A percentile compares a stretch with the other conserved stretches of the same genome.
Evolutionary conservation across 2,329 filamentous ascomycete genomes (phyloP).

Genomic region (Botrytis squamosa): DNA sequence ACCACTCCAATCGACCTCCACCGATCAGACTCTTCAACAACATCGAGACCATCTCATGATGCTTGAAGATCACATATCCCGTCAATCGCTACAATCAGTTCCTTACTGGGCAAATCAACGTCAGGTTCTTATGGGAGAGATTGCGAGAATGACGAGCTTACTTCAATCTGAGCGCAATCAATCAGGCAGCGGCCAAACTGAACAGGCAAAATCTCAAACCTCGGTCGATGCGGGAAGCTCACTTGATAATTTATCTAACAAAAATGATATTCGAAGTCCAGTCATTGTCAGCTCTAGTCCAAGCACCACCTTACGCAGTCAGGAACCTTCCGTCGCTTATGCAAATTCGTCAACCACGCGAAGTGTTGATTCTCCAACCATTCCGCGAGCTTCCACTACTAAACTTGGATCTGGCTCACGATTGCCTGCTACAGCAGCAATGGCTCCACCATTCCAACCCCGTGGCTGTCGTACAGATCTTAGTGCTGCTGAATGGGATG

Average conservation of each 20-base stretch:
- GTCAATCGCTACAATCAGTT: conserved; percentile 47
- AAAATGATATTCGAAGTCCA: not conserved
- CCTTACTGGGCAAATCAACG: conserved; percentile 48
- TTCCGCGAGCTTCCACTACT: not conserved
- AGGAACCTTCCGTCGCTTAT: not conserved
- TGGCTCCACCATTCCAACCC: conserved; percentile 40
- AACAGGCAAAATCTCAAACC: not conserved
- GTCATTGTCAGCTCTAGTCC: not conserved
- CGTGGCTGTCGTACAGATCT: conserved; percentile 24
- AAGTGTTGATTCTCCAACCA: not conserved
- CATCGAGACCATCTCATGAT: conserved; percentile 55
- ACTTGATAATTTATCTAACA: not conserved
- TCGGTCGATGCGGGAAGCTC: not conserved
- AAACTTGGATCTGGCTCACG: conserved; percentile 13
- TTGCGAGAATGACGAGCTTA: not conserved
- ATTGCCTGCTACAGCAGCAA: conserved; percentile 38
- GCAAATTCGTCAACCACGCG: not conserved
- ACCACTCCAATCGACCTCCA: conserved; percentile 22
- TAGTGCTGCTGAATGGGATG: conserved; percentile 14
- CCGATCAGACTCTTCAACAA: conserved; percentile 35
- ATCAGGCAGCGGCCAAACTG: not conserved
- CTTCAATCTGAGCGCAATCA: not conserved
- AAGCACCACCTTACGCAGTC: not conserved
- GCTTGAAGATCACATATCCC: conserved; percentile 57
- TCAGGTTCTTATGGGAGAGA: conserved; percentile 42